phyloP scores from a whole-genome alignment of 1,139 yeast genomes.

The Scheffersomyces segobiensis region DNA sequence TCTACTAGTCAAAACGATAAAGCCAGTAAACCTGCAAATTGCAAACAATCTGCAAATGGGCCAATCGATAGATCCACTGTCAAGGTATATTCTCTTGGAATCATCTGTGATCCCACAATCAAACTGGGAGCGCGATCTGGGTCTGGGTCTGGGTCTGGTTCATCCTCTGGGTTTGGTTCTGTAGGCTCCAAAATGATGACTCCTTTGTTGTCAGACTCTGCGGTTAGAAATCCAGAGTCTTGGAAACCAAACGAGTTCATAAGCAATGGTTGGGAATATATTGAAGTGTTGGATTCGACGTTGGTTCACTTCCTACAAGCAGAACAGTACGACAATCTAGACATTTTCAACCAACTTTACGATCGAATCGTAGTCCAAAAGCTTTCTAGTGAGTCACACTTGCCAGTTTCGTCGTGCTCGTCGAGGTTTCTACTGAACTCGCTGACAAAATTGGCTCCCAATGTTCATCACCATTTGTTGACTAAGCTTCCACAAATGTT shows the following conservation, averaged over 20 bases:
- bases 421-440: not conserved
- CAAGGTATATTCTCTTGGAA: conserved; percentile 65
- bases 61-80: conserved; percentile 50
- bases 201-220: not conserved
- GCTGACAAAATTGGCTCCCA: conserved; percentile 6
- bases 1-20: too few species aligned
- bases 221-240: conserved; percentile 12
- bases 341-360: conserved; percentile 21
- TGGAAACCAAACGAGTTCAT: conserved; percentile 60
- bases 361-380: conserved; percentile 7
- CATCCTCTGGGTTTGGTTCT: not conserved
- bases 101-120: conserved; percentile 47
- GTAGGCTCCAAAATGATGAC: not conserved
- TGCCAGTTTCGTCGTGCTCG: not conserved
- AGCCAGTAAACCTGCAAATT: not conserved
- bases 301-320: conserved; percentile 39
- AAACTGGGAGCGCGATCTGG: not conserved
- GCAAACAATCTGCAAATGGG: not conserved
- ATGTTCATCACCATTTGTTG: conserved; percentile 49
- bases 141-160: not conserved
- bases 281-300: conserved; percentile 43
- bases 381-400: not conserved
- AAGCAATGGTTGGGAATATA: conserved; percentile 57
- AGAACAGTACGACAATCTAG: conserved; percentile 17
- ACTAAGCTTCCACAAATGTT: conserved; percentile 48